Evolutionary conservation across 371 early-diverging fungal species (phyloP), one percentile per base, ranked within the genome.

Genomic region (Saksenaea vasiformis): DNA sequence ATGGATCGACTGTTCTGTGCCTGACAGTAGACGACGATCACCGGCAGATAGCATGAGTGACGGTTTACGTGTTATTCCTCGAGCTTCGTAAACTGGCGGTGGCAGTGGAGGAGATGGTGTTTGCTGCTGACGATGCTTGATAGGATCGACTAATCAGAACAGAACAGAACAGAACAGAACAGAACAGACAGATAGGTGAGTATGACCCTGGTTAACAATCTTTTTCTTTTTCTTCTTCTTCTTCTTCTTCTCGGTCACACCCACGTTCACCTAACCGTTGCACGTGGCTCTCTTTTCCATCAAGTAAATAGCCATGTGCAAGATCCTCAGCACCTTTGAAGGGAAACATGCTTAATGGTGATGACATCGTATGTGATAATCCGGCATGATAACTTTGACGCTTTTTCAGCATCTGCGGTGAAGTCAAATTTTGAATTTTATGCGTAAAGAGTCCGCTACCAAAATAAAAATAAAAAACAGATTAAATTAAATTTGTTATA

Each of bases 401-500:
- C 35, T 53, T 56, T 37, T 59, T 47, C 24, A 47, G 24, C 51
- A 47, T 47, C 51, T 47, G 58, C 13, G 51, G 44, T 26, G 65
- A 64, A n/a, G 54, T 39, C 11, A 58, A 38, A 34, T 59, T 64
- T 54, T 64, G 65, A 31, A 58, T 58, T 59, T 64, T 64, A 35
- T 64, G 65, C 58, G 65, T 58, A 15, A 64, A 58, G 37, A 64
- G 51, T 7, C 61, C 66, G 31, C 66, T 60, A 53, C 22, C 28
- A 24, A 37, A 22, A 56, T 28, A n/a, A n/a, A n/a, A n/a, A n/a
- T n/a, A n/a, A n/a, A n/a, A n/a, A n/a, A n/a, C n/a, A n/a, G n/a
- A n/a, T n/a, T n/a, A 31, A 31, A 7, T 31, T 31, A 31, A 7
- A 4, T 31, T 31, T 31, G 31, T 7, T 31, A 4, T 31, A 31